Percentiles rank a stretch among this genome's conserved stretches.
Evolutionary conservation across 345 rosid species (phyloP).

Genomic region (Kernera saxatilis): DNA sequence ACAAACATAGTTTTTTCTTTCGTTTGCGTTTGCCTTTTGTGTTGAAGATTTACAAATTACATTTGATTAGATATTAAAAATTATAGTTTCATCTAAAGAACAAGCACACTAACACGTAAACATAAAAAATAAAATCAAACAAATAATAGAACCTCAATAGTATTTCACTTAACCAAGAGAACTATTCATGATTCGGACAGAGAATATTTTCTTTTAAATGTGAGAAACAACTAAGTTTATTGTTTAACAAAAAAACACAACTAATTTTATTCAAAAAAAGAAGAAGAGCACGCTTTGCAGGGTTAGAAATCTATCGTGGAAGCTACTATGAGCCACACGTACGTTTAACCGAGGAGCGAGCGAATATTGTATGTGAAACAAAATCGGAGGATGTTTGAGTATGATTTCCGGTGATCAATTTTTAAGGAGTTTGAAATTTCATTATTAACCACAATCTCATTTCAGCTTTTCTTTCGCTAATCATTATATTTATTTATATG

Average conservation of each 20-base stretch:
- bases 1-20: background rate
- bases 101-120: background rate
- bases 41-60: background rate
- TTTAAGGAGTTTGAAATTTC: background rate
- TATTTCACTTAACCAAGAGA: background rate
- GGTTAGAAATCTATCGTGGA: background rate
- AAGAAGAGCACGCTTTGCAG: background rate
- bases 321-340: background rate
- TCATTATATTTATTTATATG: background rate
- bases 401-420: background rate
- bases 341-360: background rate
- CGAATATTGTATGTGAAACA: background rate
- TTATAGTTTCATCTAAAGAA: background rate
- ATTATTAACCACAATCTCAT: background rate
- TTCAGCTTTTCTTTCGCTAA: conserved; percentile 3
- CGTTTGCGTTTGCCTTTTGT: background rate
- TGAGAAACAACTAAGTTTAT: conserved; percentile 1
- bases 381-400: background rate
- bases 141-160: background rate
- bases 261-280: no score
- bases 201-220: background rate
- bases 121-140: background rate
- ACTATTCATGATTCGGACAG: background rate
- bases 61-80: background rate
- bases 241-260: no score